Evolutionary conservation across 2,329 filamentous ascomycete species (phyloP).

Genomic region (Davidsoniella virescens): DNA sequence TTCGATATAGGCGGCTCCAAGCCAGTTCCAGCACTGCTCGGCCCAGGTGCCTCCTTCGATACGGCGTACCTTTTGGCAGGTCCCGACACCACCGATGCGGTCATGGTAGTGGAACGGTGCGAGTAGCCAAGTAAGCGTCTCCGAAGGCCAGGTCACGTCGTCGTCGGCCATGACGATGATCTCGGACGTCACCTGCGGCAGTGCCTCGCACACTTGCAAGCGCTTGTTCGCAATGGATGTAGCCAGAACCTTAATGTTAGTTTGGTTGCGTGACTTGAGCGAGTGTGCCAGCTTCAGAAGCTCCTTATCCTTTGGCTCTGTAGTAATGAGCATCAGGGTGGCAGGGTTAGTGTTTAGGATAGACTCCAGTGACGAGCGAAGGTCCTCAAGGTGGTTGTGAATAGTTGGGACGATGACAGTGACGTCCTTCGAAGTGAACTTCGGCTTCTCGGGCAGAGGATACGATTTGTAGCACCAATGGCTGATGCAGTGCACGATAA

Average conservation of each 20-base stretch:
- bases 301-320: conserved; percentile 57
- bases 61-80: conserved; percentile 71
- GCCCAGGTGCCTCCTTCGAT: conserved; percentile 42
- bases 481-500: conserved; percentile 69
- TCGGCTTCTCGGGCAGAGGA: conserved; percentile 66
- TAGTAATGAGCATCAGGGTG: conserved; percentile 74
- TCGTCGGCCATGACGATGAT: conserved; percentile 93
- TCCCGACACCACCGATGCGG: conserved; percentile 76
- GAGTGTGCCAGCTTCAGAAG: conserved; percentile 43
- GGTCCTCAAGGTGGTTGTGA: conserved; percentile 68
- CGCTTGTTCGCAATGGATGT: conserved; percentile 88
- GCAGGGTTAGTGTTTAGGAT: conserved; percentile 54
- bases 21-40: conserved; percentile 65
- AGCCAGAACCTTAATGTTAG: conserved; percentile 56
- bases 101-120: conserved; percentile 70
- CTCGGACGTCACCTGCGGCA: conserved; percentile 65
- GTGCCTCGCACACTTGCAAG: conserved; percentile 78
- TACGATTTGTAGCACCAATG: conserved; percentile 81
- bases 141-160: conserved; percentile 82
- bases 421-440: conserved; percentile 65
- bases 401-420: conserved; percentile 91
- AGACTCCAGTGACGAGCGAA: conserved; percentile 65
- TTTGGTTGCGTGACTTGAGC: conserved; percentile 34
- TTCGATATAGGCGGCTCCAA: conserved; percentile 83
- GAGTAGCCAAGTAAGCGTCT: conserved; percentile 77